phyloP scores from a whole-genome alignment of 129 eudicot species.

The Helichrysum umbraculigerum region DNA sequence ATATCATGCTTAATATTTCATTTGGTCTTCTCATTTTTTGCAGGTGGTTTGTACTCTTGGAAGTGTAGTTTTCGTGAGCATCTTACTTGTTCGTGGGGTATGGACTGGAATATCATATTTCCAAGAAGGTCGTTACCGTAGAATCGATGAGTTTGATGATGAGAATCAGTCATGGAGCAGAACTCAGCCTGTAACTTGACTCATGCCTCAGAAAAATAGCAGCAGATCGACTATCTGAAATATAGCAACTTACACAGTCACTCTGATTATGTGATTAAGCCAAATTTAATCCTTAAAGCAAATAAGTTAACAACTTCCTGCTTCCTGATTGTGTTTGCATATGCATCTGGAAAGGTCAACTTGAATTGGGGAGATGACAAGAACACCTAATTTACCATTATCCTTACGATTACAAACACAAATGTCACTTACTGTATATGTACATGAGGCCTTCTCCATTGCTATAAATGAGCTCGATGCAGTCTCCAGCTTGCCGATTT shows the following conservation, averaged over 20 bases:
- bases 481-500: not conserved
- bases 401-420: not conserved
- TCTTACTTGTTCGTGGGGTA: constrained; percentile 79
- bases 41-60: constrained; percentile 97
- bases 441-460: not conserved
- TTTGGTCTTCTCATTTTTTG: constrained; percentile 3
- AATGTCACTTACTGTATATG: not conserved
- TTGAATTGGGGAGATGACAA: not conserved
- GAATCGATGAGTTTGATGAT: constrained; percentile 55
- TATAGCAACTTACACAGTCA: not conserved
- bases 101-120: constrained; percentile 82
- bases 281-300: constrained; percentile 12
- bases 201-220: constrained; percentile 5
- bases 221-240: not conserved
- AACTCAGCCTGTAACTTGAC: constrained; percentile 59
- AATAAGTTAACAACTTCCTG: constrained; percentile 15
- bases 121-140: constrained; percentile 52
- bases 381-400: constrained; percentile 9
- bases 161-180: constrained; percentile 59
- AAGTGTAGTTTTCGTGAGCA: constrained; percentile 79
- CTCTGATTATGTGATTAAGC: constrained; percentile 7
- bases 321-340: not conserved
- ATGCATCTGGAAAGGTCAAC: not conserved
- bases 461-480: constrained; percentile 6
- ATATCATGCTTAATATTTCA: constrained; percentile 5